phyloP scores from a whole-genome alignment of 306 rosid species.

The Prunus persica region Prunus_persica_NCBIv2 NC_034010.1:18996001-18996500 shows the following conservation, averaged over 20 bases:
- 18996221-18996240: background rate
- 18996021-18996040: too few species aligned
- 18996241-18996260: background rate
- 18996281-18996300: background rate
- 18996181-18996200: too few species aligned
- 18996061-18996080: too few species aligned
- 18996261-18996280: background rate
- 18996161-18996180: too few species aligned
- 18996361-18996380: background rate
- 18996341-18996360: background rate
- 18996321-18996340: background rate
- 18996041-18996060: too few species aligned
- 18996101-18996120: too few species aligned
- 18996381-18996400: conserved; percentile 19
- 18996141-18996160: too few species aligned
- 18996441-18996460: conserved; percentile 21
- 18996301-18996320: too few species aligned
- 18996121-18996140: too few species aligned
- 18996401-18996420: background rate
- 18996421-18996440: background rate
- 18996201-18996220: background rate
- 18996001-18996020: too few species aligned
- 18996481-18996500: conserved; percentile 4
- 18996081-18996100: too few species aligned
- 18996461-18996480: background rate